These are phyloP conservation scores for Voacanga thouarsii DNA, from an alignment of 257 asterid genomes.

Conservation along the genomic window DNA sequence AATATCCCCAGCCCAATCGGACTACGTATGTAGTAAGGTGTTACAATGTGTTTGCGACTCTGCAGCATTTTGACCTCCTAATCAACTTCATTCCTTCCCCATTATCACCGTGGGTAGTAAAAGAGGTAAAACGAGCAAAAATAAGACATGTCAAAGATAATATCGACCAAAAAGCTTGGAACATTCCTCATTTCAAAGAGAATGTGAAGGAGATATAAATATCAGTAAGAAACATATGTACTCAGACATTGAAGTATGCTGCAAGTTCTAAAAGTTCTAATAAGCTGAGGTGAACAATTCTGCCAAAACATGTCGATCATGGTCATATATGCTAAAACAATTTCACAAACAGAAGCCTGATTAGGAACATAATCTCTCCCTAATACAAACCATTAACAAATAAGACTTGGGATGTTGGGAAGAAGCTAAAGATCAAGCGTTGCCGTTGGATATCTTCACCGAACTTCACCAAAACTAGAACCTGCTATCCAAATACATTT, in stretches of 20 bases:
- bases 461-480: not conserved
- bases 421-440: not conserved
- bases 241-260: not conserved
- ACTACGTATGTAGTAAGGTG: too few species aligned
- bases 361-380: constrained; percentile 3
- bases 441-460: not conserved
- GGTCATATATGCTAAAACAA: not conserved
- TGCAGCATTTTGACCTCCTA: not conserved
- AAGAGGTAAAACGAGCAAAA: not conserved
- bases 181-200: not conserved
- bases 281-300: not conserved
- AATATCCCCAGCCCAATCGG: too few species aligned
- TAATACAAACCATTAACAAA: not conserved
- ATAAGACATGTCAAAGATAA: not conserved
- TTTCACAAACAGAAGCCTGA: not conserved
- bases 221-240: not conserved
- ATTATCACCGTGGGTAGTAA: not conserved
- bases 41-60: too few species aligned
- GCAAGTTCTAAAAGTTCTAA: not conserved
- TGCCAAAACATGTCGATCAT: not conserved
- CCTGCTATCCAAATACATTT: not conserved
- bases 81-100: not conserved
- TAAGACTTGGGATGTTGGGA: not conserved
- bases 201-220: not conserved
- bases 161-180: not conserved